Conservation (phyloP, 2,329 filamentous ascomycete species). For the Pyrenochaeta sp. region DNA sequence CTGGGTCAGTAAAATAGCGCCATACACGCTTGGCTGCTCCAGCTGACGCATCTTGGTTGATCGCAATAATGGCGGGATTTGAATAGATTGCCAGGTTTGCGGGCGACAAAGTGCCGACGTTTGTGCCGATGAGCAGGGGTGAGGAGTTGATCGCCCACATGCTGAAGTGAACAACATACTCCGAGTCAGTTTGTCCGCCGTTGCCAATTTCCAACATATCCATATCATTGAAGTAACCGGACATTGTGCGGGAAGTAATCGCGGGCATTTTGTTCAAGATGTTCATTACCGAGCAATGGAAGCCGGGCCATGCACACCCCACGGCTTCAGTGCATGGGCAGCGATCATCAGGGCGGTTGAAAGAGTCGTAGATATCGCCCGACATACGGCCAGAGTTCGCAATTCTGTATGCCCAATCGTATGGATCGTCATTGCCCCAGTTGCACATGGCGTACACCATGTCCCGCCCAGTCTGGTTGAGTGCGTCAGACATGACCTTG, state of each 20-base stretch:
- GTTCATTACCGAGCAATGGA: constrained; percentile 60
- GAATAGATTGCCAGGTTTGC: constrained; percentile 57
- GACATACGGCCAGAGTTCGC: constrained; percentile 58
- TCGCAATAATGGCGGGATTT: constrained; percentile 60
- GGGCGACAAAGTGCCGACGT: constrained; percentile 51
- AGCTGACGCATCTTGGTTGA: constrained; percentile 58
- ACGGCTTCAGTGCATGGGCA: constrained; percentile 55
- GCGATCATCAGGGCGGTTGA: constrained; percentile 53
- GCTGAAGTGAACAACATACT: constrained; percentile 57
- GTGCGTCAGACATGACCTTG: constrained; percentile 58
- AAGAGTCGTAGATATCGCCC: constrained; percentile 59
- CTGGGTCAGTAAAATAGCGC: constrained; percentile 54
- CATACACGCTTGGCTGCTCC: constrained; percentile 55
- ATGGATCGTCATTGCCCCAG: constrained; percentile 61
- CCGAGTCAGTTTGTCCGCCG: constrained; percentile 50
- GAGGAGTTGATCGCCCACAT: constrained; percentile 60
- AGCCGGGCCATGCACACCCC: constrained; percentile 56
- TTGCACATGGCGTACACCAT: constrained; percentile 60
- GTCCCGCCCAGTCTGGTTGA: constrained; percentile 56
- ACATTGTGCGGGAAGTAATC: constrained; percentile 51
- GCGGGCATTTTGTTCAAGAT: constrained; percentile 60
- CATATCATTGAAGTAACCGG: constrained; percentile 59
- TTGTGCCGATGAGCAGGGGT: constrained; percentile 58
- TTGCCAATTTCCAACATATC: constrained; percentile 61
- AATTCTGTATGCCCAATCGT: constrained; percentile 58